phyloP scores from a whole-genome alignment of 192 early-diverging fungal genomes.

The Backusella morwellensis region DNA sequence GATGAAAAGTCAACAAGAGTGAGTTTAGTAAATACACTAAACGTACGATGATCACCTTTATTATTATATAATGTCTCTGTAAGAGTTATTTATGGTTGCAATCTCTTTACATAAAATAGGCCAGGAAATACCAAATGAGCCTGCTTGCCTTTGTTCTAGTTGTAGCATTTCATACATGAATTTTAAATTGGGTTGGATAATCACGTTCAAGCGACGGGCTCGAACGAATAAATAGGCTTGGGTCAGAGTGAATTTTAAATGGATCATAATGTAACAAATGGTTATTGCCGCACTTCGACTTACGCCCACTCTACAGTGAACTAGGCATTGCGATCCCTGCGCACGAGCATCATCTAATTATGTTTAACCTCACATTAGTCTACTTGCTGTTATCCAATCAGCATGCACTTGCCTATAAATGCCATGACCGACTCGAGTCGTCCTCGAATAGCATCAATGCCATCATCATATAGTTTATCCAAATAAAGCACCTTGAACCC shows the following conservation, averaged over 20 bases:
- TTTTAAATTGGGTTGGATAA: constrained; percentile 62
- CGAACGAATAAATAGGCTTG: constrained; percentile 57
- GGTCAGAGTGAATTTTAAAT: constrained; percentile 45
- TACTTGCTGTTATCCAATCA: not conserved
- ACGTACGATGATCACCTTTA: not conserved
- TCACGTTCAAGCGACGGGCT: constrained; percentile 57
- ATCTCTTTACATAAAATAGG: constrained; percentile 48
- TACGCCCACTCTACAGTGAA: constrained; percentile 62
- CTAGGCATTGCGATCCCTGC: constrained; percentile 37
- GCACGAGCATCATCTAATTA: constrained; percentile 45
- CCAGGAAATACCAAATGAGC: constrained; percentile 46
- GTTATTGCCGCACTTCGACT: constrained; percentile 58
- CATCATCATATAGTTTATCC: constrained; percentile 60
- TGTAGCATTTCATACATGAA: constrained; percentile 67
- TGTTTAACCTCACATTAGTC: not conserved
- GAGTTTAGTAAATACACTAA: not conserved
- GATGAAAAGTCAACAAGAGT: not conserved
- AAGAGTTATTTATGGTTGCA: constrained; percentile 42
- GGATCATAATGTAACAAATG: constrained; percentile 56
- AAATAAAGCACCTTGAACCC: constrained; percentile 48
- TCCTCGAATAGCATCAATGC: constrained; percentile 52
- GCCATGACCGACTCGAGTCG: constrained; percentile 46
- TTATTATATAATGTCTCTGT: not conserved
- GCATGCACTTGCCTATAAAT: constrained; percentile 48
- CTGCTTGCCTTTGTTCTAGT: constrained; percentile 49